Conservation (phyloP, 257 asterid species). For the Petrea volubilis region DNA sequence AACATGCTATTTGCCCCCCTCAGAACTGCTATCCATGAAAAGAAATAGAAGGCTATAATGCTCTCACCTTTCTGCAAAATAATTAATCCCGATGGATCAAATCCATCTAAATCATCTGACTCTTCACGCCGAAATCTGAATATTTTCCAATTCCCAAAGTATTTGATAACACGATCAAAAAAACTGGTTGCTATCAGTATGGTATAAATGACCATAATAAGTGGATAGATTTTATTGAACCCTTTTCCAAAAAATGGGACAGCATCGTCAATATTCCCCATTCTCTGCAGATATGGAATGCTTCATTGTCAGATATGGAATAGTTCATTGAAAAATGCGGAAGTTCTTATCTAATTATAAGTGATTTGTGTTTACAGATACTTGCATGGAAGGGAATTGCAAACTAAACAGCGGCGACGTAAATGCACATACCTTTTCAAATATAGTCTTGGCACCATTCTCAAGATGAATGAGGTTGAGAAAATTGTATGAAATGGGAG, state of each 20-base stretch:
- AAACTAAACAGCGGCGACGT: not conserved
- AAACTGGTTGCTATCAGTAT: constrained; percentile 64
- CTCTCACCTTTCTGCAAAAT: constrained; percentile 66
- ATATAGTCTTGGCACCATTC: constrained; percentile 54
- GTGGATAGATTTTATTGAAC: constrained; percentile 77
- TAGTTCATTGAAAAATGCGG: not conserved
- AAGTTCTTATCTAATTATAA: too few species aligned
- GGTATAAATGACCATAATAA: constrained; percentile 76
- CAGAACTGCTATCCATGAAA: not conserved
- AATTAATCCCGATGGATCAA: constrained; percentile 66
- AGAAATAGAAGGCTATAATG: not conserved
- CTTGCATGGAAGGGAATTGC: not conserved
- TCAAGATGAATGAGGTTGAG: constrained; percentile 73
- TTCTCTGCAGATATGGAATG: constrained; percentile 51
- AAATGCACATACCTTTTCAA: constrained; percentile 54
- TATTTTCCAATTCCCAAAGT: constrained; percentile 75
- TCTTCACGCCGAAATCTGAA: constrained; percentile 57
- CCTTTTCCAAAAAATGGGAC: constrained; percentile 86
- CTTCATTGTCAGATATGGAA: not conserved
- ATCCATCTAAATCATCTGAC: constrained; percentile 68
- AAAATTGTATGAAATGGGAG: constrained; percentile 82
- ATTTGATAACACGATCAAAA: constrained; percentile 51
- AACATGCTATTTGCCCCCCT: not conserved
- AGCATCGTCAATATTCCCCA: constrained; percentile 88
- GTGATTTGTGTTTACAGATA: too few species aligned